Base-by-base conservation (phyloP, 208 protist genomes). In the Crithidia bombi region DNA sequence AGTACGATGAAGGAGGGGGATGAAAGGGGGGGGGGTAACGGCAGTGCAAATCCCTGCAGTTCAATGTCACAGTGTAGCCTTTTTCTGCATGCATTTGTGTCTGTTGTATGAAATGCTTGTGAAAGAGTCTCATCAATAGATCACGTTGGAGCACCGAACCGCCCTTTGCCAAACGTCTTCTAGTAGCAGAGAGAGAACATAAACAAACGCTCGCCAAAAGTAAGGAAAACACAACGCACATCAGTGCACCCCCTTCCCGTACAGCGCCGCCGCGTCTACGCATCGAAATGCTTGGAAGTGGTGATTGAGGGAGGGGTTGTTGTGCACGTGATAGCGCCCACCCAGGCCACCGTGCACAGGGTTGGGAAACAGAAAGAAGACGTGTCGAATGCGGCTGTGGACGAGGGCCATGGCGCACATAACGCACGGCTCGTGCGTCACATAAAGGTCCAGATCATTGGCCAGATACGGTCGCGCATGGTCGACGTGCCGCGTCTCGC, bases 391-490 rank as follows among this genome's bases (percentile, higher is more conserved):
- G 49, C 96, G 85, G 32, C 92, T 96, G 83, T 98, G 96, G 15
- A 98, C 83, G 38, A 98, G 86, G 15, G 92, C 96, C 96, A 98
- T 98, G 55, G 89, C 75, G 58, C 96, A 98, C 94, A 98, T 98
- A 21, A 93, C 82, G 56, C 96, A 98, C 25, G 96, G 96, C 73
- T 98, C 96, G 65, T 97, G 87, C 11, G 78, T 96, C 61, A 95
- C 84, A 65, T 91, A 89, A 0, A 97, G 33, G 69, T 97, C 92
- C 11, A 94, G 78, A 2, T 69, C 84, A 30, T 89, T 96, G 9
- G 88, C 94, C n/a, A 98, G 74, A 75, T 98, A 98, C 26, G 89
- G 79, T 21, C 33, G 50, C n/a, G 55, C 44, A 15, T 21, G 54
- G 36, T 62, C 43, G 23, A 63, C 50, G 12, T 58, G 32, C 11